A percentile compares a stretch with the other conserved stretches of the same genome.
Conservation (phyloP, 768 basidiomycete genomes). For the Chalciporus piperatus region DNA sequence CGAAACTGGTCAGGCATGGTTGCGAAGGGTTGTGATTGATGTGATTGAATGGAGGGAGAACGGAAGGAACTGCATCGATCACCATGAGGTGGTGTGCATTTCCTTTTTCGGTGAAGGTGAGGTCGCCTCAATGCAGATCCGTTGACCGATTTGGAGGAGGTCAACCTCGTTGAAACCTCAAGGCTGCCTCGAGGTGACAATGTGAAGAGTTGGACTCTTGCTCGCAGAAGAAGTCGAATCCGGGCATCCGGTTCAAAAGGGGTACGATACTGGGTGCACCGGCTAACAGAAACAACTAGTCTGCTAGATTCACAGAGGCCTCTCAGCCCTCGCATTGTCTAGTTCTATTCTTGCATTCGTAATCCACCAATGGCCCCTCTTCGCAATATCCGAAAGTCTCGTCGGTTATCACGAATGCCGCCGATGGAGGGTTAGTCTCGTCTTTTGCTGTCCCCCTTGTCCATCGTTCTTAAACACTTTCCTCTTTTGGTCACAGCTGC, state of each 20-base stretch:
- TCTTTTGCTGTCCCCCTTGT: slow-evolving; percentile 18
- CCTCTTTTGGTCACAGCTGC: slow-evolving; percentile 33
- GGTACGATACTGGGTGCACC: slow-evolving; percentile 8
- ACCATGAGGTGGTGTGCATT: background rate
- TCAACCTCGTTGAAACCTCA: slow-evolving; percentile 28
- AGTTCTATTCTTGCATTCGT: slow-evolving; percentile 1
- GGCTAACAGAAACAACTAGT: slow-evolving; percentile 10
- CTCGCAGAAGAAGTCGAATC: slow-evolving; percentile 16
- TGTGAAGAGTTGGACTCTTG: slow-evolving; percentile 31
- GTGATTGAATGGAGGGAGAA: background rate
- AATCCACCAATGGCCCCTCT: slow-evolving; percentile 29
- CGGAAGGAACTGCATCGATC: too few species aligned
- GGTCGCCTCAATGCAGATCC: slow-evolving; percentile 27
- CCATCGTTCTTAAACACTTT: slow-evolving; percentile 32
- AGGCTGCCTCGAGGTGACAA: slow-evolving; percentile 40
- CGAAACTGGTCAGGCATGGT: background rate
- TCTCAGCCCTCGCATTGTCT: background rate
- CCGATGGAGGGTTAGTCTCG: slow-evolving; percentile 32
- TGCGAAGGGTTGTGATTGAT: background rate
- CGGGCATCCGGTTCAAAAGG: slow-evolving; percentile 31
- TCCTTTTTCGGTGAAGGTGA: background rate
- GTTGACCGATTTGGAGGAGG: slow-evolving; percentile 24
- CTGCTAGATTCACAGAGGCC: background rate
- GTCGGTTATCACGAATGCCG: slow-evolving; percentile 41
- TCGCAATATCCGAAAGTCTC: slow-evolving; percentile 40